Evolutionary conservation across 306 rosid genomes (phyloP), one percentile per base, ranked within the genome.

Genomic region (Cucurbita pepo): DNA sequence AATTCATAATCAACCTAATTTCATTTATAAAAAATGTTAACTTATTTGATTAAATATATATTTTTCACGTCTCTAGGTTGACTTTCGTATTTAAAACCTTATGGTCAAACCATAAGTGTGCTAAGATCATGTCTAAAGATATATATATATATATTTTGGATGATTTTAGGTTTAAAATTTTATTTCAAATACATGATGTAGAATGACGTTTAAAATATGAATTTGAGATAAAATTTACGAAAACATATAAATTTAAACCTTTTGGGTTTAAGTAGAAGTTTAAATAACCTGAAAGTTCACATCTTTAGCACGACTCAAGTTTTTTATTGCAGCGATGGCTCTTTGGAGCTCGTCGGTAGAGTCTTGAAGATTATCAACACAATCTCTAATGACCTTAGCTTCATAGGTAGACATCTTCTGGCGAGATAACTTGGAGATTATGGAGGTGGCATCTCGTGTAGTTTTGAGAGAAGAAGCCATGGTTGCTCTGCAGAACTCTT

Each of bases 401-500:
- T 82, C 91, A 2, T 67, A 67, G 13, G 56, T 41, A 0, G 41
- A 36, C 3, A 6, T 71, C 5, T 53, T 44, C 1, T 0, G 54
- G 4, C 69, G 73, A 1, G 74, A 37, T 10, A 84, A 30, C 51
- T 75, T 58, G 16, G 84, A 53, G n/a, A 84, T 54, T 1, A 59
- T 22, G 5, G 86, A 74, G 21, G 59, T 73, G 1, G 84, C 78
- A 1, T 56, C 70, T 0, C 12, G 15, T 0, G 95, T 74, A 0
- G 82, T 81, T 15, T 53, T 64, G 0, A 79, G 76, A 3, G 91
- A 81, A 3, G 83, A 70, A 5, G 80, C 44, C 65, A 86, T 70
- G 16, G 87, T 83, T 6, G 57, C 30, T 16, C 56, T 78, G 71
- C 91, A 85, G 0, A 90, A 82, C 25, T 71, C 79, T 3, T 81